Conservation (phyloP, 1,284 basidiomycete genomes). For the Fomitopsis betulina region DNA sequence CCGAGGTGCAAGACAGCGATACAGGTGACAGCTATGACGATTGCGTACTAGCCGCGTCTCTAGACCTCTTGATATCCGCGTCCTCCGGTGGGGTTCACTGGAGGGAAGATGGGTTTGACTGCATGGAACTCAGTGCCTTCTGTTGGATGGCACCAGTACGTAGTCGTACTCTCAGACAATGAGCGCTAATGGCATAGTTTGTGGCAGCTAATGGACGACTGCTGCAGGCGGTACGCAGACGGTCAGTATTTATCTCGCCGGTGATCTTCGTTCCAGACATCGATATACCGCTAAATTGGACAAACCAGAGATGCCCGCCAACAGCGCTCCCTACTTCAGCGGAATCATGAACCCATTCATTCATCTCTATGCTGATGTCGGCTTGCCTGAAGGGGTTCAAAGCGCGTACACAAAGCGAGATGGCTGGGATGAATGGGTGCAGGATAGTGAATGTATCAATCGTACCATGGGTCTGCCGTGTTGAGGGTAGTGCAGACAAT, state of each 20-base stretch:
- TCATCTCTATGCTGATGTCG: background rate
- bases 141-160: background rate
- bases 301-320: background rate
- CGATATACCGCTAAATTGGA: background rate
- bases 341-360: background rate
- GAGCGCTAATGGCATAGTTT: background rate
- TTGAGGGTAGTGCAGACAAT: background rate
- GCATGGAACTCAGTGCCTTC: constrained; percentile 8
- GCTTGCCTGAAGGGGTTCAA: background rate
- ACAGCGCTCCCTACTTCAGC: background rate
- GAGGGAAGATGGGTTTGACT: constrained; percentile 5
- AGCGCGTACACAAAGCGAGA: background rate
- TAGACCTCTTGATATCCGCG: background rate
- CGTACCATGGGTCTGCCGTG: background rate
- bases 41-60: background rate
- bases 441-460: background rate
- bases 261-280: background rate
- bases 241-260: background rate
- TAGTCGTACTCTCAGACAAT: background rate
- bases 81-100: background rate
- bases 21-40: background rate
- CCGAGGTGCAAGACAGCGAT: background rate
- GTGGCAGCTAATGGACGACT: background rate
- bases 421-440: background rate
- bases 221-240: background rate